phyloP scores from a whole-genome alignment of 441 rosid genomes.

The Adansonia rubrostipa region DNA sequence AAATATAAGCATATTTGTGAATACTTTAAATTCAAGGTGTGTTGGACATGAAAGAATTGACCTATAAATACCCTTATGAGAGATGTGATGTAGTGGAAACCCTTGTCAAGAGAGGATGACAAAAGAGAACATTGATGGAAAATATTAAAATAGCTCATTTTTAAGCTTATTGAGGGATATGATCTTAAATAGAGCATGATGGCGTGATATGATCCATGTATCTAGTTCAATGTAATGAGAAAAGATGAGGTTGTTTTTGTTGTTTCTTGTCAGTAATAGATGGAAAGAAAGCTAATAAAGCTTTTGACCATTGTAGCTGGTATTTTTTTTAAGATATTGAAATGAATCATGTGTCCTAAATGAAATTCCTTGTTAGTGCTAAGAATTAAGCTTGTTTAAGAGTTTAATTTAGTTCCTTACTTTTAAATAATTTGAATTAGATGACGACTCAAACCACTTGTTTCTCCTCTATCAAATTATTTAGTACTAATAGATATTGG shows the following conservation, averaged over 20 bases:
- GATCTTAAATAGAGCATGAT: not conserved
- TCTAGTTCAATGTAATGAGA: not conserved
- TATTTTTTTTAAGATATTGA: not conserved
- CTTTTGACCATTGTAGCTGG: not conserved
- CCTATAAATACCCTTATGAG: not conserved
- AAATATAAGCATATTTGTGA: not conserved
- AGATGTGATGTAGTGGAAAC: not conserved
- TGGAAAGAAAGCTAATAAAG: not conserved
- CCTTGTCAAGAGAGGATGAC: not conserved
- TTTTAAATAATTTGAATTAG: constrained; percentile 1
- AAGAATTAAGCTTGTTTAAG: not conserved
- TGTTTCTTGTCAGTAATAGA: not conserved
- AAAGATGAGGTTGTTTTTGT: not conserved
- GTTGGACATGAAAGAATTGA: not conserved
- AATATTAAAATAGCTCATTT: not conserved
- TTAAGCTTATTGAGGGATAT: not conserved
- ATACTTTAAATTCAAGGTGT: not conserved
- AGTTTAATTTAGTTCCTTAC: not conserved
- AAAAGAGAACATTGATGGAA: not conserved
- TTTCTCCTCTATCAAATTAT: not conserved
- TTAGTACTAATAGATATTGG: not conserved
- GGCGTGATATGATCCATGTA: not conserved
- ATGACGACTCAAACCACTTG: not conserved
- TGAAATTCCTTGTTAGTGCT: not conserved
- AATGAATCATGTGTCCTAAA: not conserved